phyloP scores from a whole-genome alignment of 768 basidiomycete species.

The Amanita pseudoporphyria region DNA sequence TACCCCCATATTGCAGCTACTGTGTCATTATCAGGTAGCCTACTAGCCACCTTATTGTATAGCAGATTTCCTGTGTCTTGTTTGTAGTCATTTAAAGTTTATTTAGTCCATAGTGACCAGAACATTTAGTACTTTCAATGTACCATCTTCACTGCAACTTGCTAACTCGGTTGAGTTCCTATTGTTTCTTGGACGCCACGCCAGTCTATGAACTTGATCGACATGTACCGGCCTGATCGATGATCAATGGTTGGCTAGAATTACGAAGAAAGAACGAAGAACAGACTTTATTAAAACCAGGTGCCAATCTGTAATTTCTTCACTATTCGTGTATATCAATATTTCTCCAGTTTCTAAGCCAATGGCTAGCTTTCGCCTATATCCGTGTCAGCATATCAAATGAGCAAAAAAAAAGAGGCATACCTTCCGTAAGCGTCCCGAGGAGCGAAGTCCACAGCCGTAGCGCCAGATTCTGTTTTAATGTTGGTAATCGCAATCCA shows the following conservation, averaged over 20 bases:
- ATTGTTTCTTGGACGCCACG: constrained; percentile 55
- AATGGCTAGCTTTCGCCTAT: constrained; percentile 55
- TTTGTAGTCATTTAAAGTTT: constrained; percentile 32
- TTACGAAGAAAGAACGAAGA: constrained; percentile 1
- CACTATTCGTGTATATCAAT: constrained; percentile 40
- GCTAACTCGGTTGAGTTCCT: constrained; percentile 47
- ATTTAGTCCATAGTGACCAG: constrained; percentile 40
- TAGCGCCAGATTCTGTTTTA: constrained; percentile 69
- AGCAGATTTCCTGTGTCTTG: constrained; percentile 34
- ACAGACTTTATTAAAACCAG: not conserved
- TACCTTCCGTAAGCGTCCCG: constrained; percentile 26
- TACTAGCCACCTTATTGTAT: constrained; percentile 54
- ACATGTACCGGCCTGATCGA: constrained; percentile 57
- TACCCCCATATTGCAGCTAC: constrained; percentile 58
- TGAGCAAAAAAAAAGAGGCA: constrained; percentile 8
- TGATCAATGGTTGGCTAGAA: not conserved
- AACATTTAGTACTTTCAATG: constrained; percentile 68
- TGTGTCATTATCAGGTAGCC: constrained; percentile 55
- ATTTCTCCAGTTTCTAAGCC: constrained; percentile 82
- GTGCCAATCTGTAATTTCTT: constrained; percentile 1
- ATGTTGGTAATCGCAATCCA: constrained; percentile 58
- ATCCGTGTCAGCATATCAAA: constrained; percentile 2
- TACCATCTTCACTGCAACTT: constrained; percentile 89
- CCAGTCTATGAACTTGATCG: constrained; percentile 67
- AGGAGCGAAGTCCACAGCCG: constrained; percentile 61